Base-by-base conservation (phyloP, 805 yeast species). In the Peterozyma xylosa region DNA sequence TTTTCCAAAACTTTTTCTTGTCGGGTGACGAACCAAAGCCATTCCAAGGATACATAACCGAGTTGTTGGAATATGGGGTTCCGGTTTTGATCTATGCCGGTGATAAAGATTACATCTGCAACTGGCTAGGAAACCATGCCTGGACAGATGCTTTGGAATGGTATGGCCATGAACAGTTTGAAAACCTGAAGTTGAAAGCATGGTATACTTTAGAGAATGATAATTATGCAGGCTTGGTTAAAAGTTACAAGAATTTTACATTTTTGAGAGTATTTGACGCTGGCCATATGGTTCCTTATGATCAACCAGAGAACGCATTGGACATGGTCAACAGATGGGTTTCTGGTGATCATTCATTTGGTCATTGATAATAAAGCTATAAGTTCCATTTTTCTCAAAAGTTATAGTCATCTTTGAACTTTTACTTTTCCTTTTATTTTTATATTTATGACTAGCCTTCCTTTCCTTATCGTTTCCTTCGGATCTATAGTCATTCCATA, bases 261-360 rank as follows among this genome's bases (percentile, higher is more conserved):
- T 91, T 83, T 69, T 71, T 87, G 62, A 76, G 96, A 62, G 78
- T 90, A 9, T 90, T 71, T 56, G 91, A 80, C 50, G 97, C 95
- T 42, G 97, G 97, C 27, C 97, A 91, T 66, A 89, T 90, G 96
- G 96, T 88, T 49, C 97, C 97, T 14, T 82, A 67, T 56, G 90
- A 90, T 65, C 91, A 85, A 68, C 95, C 96, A 15, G 80, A 76
- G 54, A 72, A 73, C 56, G 68, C 96, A 2, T 70, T 84, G 50
- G 88, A 78, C 45, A 82, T 90, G 89, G 75, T 90, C 50, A 85
- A 87, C 69, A 74, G 83, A 60, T 91, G 97, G 97, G 65, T 87
- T 40, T 52, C 64, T 37, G 95, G 93, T 29, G 83, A 85, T 59
- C 76, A 70, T 53, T 53, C 55, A 3, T 51, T 59, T 43, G 49